A percentile compares a stretch with the other conserved stretches of the same genome.
Evolutionary conservation across 345 rosid genomes (phyloP).

Genomic region (Pseudoturritis turrita): DNA sequence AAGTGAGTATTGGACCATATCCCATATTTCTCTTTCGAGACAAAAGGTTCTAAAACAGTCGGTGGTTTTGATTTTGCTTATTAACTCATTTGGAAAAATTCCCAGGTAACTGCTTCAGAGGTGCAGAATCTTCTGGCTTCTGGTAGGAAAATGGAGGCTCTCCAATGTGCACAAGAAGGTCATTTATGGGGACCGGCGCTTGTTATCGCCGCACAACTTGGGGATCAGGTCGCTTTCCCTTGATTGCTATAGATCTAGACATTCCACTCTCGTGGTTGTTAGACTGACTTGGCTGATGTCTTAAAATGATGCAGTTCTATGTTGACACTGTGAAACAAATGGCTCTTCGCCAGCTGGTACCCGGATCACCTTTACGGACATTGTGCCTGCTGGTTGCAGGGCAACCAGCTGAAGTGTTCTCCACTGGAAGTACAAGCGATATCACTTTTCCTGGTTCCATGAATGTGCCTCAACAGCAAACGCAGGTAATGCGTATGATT

Average conservation of each 20-base stretch:
- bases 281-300: slow-evolving; percentile 18
- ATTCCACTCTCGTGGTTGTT: not conserved
- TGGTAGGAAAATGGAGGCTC: slow-evolving; percentile 86
- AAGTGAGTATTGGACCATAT: slow-evolving; percentile 40
- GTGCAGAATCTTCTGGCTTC: slow-evolving; percentile 92
- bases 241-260: not conserved
- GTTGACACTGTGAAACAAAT: slow-evolving; percentile 90
- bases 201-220: slow-evolving; percentile 92
- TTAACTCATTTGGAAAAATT: slow-evolving; percentile 3
- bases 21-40: not conserved
- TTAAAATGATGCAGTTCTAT: slow-evolving; percentile 61
- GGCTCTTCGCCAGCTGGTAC: slow-evolving; percentile 87
- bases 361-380: slow-evolving; percentile 96
- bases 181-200: slow-evolving; percentile 99
- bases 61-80: not conserved
- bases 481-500: slow-evolving; percentile 50
- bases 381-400: slow-evolving; percentile 96
- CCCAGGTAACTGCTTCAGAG: slow-evolving; percentile 84
- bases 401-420: slow-evolving; percentile 88
- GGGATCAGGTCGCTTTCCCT: slow-evolving; percentile 68
- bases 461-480: slow-evolving; percentile 42
- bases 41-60: not conserved
- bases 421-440: slow-evolving; percentile 35
- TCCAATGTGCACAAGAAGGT: slow-evolving; percentile 85
- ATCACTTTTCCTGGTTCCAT: slow-evolving; percentile 37